Conservation (phyloP, 208 protist genomes). For the Acanthamoeba triangularis region DNA sequence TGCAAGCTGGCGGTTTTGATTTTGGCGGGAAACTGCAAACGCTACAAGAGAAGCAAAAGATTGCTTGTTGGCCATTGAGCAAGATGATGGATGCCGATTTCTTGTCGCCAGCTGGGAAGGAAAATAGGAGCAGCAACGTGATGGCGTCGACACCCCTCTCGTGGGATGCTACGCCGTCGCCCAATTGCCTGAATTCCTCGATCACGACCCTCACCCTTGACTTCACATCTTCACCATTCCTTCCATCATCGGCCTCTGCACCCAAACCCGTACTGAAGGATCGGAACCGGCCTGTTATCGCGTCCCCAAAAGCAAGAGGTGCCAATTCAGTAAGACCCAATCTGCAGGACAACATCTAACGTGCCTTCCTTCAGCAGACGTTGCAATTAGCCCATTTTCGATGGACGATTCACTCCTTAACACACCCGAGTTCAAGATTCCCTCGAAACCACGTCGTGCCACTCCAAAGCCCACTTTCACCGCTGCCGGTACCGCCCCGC, state of each 20-base stretch:
- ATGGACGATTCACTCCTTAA: neutral
- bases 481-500: neutral
- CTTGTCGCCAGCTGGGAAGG: neutral
- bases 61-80: neutral
- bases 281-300: neutral
- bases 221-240: constrained; percentile 3
- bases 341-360: too few relatives aligned
- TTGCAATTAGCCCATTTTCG: neutral
- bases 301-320: too few relatives aligned
- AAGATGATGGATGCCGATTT: neutral
- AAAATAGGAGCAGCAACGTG: neutral
- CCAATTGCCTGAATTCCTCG: neutral
- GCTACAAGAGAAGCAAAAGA: too few relatives aligned
- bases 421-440: neutral
- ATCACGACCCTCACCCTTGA: neutral
- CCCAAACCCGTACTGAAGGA: neutral
- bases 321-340: too few relatives aligned
- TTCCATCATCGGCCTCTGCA: neutral
- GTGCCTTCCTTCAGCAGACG: too few relatives aligned
- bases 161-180: constrained; percentile 14
- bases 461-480: neutral
- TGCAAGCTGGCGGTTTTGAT: neutral
- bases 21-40: constrained; percentile 8
- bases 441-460: neutral
- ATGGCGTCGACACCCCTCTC: neutral